A percentile compares a stretch with the other conserved stretches of the same genome.
phyloP scores from a whole-genome alignment of 371 early-diverging fungal genomes.

The Coelomomyces lativittatus region DNA sequence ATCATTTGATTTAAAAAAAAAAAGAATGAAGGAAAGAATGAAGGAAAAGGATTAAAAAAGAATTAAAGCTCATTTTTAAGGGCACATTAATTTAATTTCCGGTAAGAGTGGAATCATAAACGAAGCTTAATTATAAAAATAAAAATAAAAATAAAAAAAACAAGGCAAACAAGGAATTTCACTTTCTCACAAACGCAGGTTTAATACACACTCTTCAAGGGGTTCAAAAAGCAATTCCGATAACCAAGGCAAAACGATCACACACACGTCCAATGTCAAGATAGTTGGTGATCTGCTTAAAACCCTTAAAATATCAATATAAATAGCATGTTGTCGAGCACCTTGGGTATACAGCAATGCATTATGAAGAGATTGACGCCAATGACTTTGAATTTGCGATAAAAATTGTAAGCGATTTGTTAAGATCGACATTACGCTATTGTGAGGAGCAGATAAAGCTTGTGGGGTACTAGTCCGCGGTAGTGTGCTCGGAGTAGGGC shows the following conservation, averaged over 20 bases:
- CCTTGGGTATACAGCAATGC: background rate
- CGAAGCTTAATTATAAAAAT: too few species aligned
- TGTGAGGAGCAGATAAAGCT: background rate
- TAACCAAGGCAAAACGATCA: background rate
- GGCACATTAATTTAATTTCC: too few species aligned
- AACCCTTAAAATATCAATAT: background rate
- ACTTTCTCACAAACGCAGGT: background rate
- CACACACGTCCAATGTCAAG: background rate
- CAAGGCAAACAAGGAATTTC: background rate
- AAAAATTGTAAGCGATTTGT: background rate
- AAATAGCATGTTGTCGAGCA: background rate
- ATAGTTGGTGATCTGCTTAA: background rate
- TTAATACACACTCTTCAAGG: background rate
- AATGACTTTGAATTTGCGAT: background rate
- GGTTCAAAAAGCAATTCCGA: constrained; percentile 1
- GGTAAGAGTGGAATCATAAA: too few species aligned
- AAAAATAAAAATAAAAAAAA: too few species aligned
- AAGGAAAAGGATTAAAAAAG: too few species aligned
- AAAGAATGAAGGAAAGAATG: too few species aligned
- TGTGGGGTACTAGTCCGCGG: background rate
- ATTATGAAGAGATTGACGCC: background rate
- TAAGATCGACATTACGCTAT: background rate
- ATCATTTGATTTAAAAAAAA: too few species aligned
- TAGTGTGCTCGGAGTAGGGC: too few species aligned
- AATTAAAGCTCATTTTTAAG: too few species aligned